phyloP scores from a whole-genome alignment of 2,329 filamentous ascomycete species.

The Colletotrichum gloeosporioides region DNA sequence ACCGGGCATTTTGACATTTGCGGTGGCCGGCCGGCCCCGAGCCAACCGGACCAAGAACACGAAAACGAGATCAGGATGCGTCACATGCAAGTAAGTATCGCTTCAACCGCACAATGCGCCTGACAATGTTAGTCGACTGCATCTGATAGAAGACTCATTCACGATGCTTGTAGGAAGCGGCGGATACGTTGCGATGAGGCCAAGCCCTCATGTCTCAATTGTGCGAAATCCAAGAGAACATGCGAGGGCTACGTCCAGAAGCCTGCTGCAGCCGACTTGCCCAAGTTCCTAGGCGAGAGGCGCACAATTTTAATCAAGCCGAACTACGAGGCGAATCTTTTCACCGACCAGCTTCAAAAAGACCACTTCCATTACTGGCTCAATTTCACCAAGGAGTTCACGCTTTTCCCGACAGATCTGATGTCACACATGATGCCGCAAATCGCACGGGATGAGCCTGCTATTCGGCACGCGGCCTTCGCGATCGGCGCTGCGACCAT shows the following conservation, averaged over 20 bases:
- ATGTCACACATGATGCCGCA: constrained; percentile 22
- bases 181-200: constrained; percentile 8
- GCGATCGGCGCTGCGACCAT: constrained; percentile 39
- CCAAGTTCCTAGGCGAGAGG: not conserved
- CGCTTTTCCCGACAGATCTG: constrained; percentile 2
- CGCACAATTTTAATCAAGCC: not conserved
- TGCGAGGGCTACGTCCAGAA: not conserved
- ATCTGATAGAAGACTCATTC: not conserved
- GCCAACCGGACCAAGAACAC: not conserved
- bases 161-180: not conserved
- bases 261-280: not conserved
- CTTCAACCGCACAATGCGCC: not conserved
- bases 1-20: not conserved
- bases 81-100: constrained; percentile 13
- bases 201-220: not conserved
- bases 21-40: not conserved
- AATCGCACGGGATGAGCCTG: constrained; percentile 20
- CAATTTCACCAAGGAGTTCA: not conserved
- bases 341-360: constrained; percentile 9
- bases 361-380: constrained; percentile 15
- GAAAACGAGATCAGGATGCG: not conserved
- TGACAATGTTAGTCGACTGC: not conserved
- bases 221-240: constrained; percentile 3
- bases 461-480: constrained; percentile 43
- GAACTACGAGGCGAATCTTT: not conserved